These are phyloP conservation scores for Globisporangium middletonii DNA, from an alignment of 352 stramenopile genomes.

Conservation along the genomic window DNA sequence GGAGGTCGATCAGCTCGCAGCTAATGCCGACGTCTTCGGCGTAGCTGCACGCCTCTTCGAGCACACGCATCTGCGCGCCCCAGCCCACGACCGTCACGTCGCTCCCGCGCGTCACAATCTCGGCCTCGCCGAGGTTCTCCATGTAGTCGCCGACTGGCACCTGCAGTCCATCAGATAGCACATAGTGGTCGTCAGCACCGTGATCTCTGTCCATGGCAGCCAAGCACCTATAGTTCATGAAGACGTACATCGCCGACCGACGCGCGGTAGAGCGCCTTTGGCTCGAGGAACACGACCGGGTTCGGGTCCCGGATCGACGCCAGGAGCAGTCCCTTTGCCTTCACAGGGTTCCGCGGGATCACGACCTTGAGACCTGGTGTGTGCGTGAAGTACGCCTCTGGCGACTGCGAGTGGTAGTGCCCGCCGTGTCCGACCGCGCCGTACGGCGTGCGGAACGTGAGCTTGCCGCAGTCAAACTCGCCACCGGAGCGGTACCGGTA, in stretches of 20 bases:
- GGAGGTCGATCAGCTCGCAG: conserved; percentile 97
- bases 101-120: conserved; percentile 88
- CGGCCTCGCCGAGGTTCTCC: conserved; percentile 91
- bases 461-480: conserved; percentile 96
- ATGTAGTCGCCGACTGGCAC: conserved; percentile 94
- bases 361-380: conserved; percentile 97
- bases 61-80: conserved; percentile 88
- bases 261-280: conserved; percentile 97
- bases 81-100: conserved; percentile 96
- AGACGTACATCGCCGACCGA: conserved; percentile 87
- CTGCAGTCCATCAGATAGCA: conserved; percentile 10
- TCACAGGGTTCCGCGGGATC: conserved; percentile 91
- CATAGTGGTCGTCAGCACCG: neutral
- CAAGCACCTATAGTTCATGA: no score
- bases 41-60: conserved; percentile 78
- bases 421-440: conserved; percentile 92
- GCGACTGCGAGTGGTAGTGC: conserved; percentile 94
- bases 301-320: conserved; percentile 95
- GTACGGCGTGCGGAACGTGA: conserved; percentile 95
- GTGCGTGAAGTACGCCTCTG: conserved; percentile 96
- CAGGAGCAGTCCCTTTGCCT: conserved; percentile 96
- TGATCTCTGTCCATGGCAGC: neutral
- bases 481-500: conserved; percentile 97
- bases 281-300: conserved; percentile 97
- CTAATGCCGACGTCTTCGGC: conserved; percentile 91